phyloP scores from a whole-genome alignment of 2,329 filamentous ascomycete genomes.

The Leptographium procerum region DNA sequence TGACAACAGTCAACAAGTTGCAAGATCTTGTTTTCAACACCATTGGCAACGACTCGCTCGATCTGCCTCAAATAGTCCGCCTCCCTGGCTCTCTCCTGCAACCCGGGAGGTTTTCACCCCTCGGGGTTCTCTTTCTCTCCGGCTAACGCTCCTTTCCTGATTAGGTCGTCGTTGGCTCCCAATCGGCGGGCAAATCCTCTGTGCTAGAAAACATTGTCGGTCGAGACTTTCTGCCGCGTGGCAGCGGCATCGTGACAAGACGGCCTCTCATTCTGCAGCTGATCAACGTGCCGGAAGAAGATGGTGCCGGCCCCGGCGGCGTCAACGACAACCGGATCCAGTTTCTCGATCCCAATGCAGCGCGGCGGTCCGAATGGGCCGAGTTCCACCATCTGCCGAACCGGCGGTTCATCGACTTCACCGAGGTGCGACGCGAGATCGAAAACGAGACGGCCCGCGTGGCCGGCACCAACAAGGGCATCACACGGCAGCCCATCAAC shows the following conservation, averaged over 20 bases:
- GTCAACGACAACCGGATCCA: constrained; percentile 35
- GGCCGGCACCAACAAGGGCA: constrained; percentile 90
- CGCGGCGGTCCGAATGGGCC: constrained; percentile 63
- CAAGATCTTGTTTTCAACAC: constrained; percentile 99
- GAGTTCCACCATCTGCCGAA: constrained; percentile 96
- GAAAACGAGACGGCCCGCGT: constrained; percentile 92
- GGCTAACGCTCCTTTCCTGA: background rate
- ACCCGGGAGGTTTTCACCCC: background rate
- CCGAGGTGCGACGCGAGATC: constrained; percentile 97
- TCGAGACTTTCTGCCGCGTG: constrained; percentile 89
- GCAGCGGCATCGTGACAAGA: constrained; percentile 91
- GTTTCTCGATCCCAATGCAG: constrained; percentile 66
- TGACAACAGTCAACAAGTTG: constrained; percentile 93
- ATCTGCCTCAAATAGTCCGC: constrained; percentile 92
- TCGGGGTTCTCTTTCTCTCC: constrained; percentile 1
- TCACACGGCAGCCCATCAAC: constrained; percentile 94
- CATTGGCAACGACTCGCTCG: constrained; percentile 95
- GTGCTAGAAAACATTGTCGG: constrained; percentile 98
- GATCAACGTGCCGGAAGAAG: constrained; percentile 85
- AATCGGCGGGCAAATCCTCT: constrained; percentile 96
- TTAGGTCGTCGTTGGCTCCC: constrained; percentile 94
- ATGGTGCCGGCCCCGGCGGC: constrained; percentile 43
- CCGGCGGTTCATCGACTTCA: constrained; percentile 96
- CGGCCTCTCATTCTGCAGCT: constrained; percentile 92
- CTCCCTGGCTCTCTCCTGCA: background rate